Evolutionary conservation across 2,329 filamentous ascomycete species (phyloP), one percentile per base, ranked within the genome.

Genomic region (Arachnopeziza araneosa): DNA sequence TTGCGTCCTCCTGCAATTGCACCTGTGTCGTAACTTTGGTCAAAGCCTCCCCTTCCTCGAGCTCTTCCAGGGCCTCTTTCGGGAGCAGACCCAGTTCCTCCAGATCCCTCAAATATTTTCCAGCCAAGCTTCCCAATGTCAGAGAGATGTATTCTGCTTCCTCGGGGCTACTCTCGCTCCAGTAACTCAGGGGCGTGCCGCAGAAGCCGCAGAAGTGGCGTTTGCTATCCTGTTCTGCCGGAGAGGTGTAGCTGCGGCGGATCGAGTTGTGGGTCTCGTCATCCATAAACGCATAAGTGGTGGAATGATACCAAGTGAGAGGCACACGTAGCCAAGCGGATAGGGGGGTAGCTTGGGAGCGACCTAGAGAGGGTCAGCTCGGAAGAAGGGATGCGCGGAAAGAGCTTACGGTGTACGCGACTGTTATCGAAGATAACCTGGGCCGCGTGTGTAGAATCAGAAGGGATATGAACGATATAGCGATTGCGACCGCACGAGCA

Each of bases 141-240:
- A 96, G 78, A 61, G 86, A 87, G 76, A 97, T 91, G 71, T 83
- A 93, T 8, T 92, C 85, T 14, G 88, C 87, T 71, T 95, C 90
- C 56, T 79, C 79, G 0, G 75, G 77, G 0, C 89, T 88, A 24
- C 83, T 75, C 73, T 96, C 92, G 53, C 86, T 88, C 91, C 91
- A 96, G 68, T 88, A 91, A 0, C 88, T 88, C 57, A 97, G 78
- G 14, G 90, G 89, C 0, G 92, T 96, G 56, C 93, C 93, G 73
- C 93, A 96, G 77, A 89, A 96, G 24, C 93, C 93, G 75, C 93
- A 97, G 75, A 97, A 97, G 66, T 91, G 84, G 55, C 90, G 85
- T 71, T 88, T 85, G 1, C 83, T 79, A 60, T 55, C 61, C 56
- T 80, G 79, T 56, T 83, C 81, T 66, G 79, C 76, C 1, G 78